Conservation (phyloP, 208 protist genomes). For the Leishmania aethiopica region DNA sequence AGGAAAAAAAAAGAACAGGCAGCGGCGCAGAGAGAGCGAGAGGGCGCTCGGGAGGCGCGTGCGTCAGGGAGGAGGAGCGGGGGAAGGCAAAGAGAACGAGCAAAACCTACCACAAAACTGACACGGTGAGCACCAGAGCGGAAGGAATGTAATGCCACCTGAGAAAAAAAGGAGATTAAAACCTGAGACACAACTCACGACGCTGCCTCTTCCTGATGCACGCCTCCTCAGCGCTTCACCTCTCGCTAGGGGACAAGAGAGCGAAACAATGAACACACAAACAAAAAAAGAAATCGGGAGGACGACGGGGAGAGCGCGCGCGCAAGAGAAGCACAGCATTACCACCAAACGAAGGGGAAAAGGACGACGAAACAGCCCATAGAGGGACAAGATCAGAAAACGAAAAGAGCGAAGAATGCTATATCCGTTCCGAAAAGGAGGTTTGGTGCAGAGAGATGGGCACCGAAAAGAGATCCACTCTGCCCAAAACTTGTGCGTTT, state of each 20-base stretch:
- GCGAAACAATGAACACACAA: not conserved
- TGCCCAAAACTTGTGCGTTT: not conserved
- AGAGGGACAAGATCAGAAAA: no score
- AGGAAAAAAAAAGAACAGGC: not conserved
- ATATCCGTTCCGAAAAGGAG: not conserved
- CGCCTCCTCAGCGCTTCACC: not conserved
- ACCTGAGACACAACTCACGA: not conserved
- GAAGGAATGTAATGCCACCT: not conserved
- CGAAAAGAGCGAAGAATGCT: no score
- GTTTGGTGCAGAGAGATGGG: not conserved
- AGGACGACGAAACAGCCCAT: not conserved
- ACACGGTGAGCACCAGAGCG: not conserved
- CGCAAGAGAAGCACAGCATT: not conserved
- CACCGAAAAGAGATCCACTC: not conserved
- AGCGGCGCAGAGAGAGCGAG: not conserved
- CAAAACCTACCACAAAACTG: not conserved
- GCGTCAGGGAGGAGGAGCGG: not conserved
- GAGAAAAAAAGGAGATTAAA: not conserved
- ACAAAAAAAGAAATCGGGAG: not conserved
- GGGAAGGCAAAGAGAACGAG: not conserved
- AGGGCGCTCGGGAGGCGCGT: not conserved
- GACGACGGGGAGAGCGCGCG: not conserved
- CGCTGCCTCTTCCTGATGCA: not conserved
- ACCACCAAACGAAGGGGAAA: not conserved
- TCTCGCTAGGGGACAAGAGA: not conserved